phyloP scores from a whole-genome alignment of 345 rosid species.

The Aquilaria yunnanensis region DNA sequence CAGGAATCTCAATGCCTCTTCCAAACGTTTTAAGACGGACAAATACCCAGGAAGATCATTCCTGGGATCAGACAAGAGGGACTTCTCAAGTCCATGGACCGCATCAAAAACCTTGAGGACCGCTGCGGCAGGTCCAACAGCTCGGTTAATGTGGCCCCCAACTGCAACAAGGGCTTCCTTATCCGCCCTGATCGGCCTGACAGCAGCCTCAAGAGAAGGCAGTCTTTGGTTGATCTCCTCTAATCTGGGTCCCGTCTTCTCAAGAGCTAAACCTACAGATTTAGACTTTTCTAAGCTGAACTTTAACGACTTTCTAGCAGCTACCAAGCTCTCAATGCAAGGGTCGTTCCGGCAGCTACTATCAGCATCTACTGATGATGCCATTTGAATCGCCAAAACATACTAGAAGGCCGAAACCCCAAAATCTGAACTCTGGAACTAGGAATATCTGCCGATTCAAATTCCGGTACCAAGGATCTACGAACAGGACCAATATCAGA shows the following conservation, averaged over 20 bases:
- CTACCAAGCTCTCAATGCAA: constrained; percentile 43
- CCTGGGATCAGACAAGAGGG: constrained; percentile 76
- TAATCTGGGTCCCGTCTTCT: constrained; percentile 65
- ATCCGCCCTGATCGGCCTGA: constrained; percentile 90
- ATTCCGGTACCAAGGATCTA: background rate
- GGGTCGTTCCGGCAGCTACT: constrained; percentile 8
- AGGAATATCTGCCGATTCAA: background rate
- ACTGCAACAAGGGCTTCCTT: constrained; percentile 78
- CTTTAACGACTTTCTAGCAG: constrained; percentile 66
- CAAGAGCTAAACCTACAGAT: constrained; percentile 48
- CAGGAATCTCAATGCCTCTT: constrained; percentile 86
- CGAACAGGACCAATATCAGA: background rate
- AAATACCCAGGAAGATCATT: constrained; percentile 77
- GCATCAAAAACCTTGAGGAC: constrained; percentile 99
- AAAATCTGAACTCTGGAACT: constrained; percentile 11
- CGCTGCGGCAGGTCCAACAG: constrained; percentile 97
- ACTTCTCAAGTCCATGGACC: constrained; percentile 91
- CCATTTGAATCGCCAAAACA: constrained; percentile 32
- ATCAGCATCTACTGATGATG: constrained; percentile 19
- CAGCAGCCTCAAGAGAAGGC: constrained; percentile 73
- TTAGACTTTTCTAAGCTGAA: constrained; percentile 79
- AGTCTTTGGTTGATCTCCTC: constrained; percentile 72
- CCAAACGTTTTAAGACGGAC: constrained; percentile 78
- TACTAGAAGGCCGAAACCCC: constrained; percentile 17
- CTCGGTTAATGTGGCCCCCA: constrained; percentile 94